These are phyloP conservation scores for Canna indica DNA, from an alignment of 176 grass and related monocot genomes.

Conservation along the genomic window DNA sequence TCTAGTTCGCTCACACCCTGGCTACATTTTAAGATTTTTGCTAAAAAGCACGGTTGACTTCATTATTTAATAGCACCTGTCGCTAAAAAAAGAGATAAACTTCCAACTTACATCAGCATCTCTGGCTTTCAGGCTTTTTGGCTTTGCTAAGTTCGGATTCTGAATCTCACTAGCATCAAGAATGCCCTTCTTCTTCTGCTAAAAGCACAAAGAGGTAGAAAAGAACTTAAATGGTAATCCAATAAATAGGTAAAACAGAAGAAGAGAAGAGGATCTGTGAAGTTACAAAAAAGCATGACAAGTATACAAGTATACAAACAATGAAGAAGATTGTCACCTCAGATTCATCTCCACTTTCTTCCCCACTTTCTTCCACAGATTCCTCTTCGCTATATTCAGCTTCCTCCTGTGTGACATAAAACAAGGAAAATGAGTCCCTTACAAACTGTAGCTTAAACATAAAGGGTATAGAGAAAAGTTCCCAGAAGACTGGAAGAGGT, in stretches of 20 bases:
- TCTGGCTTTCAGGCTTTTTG: slow-evolving; percentile 21
- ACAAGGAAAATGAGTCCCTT: neutral
- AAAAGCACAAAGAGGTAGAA: too few species aligned
- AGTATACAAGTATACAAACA: neutral
- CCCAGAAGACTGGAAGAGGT: neutral
- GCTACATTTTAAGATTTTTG: too few species aligned
- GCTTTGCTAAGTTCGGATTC: slow-evolving; percentile 25
- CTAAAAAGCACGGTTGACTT: too few species aligned
- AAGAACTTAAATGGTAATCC: too few species aligned
- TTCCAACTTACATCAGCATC: slow-evolving; percentile 21
- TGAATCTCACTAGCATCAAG: slow-evolving; percentile 16
- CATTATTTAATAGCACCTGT: too few species aligned
- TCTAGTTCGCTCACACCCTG: too few species aligned
- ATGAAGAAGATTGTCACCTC: slow-evolving; percentile 6
- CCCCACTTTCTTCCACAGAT: slow-evolving; percentile 15
- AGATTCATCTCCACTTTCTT: slow-evolving; percentile 14
- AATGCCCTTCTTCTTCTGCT: slow-evolving; percentile 20
- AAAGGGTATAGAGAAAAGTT: neutral
- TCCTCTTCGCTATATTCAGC: slow-evolving; percentile 18
- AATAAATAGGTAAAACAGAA: neutral
- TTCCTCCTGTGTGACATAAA: neutral
- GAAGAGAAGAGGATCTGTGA: neutral
- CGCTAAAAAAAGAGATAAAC: neutral
- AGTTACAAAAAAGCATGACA: neutral
- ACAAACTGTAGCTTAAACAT: neutral